Conservation (phyloP, 345 rosid species). For the Aethionema arabicum region DNA sequence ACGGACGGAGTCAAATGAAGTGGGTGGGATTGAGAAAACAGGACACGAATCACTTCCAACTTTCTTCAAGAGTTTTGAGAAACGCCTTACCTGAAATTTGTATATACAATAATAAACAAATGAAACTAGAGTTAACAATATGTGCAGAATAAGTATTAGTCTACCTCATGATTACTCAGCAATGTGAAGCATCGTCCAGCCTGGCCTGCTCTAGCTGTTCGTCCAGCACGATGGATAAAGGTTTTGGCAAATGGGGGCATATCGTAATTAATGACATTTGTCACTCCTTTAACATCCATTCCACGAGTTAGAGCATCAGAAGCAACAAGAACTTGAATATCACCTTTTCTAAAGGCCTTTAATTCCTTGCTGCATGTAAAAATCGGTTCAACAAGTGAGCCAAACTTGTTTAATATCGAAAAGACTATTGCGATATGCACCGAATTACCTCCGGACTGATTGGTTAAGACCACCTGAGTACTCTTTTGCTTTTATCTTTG, state of each 20-base stretch:
- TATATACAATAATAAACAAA: slow-evolving; percentile 11
- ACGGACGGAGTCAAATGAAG: slow-evolving; percentile 51
- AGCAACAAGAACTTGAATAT: slow-evolving; percentile 85
- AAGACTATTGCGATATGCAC: no score
- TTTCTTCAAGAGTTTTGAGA: slow-evolving; percentile 68
- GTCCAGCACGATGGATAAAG: slow-evolving; percentile 91
- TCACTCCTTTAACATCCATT: slow-evolving; percentile 93
- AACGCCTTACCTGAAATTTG: slow-evolving; percentile 67
- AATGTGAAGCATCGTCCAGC: slow-evolving; percentile 85
- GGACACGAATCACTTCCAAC: slow-evolving; percentile 66
- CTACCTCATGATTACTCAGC: slow-evolving; percentile 67
- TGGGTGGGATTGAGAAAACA: slow-evolving; percentile 46
- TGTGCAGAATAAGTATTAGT: neutral
- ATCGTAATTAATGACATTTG: slow-evolving; percentile 83
- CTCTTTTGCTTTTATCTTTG: slow-evolving; percentile 73
- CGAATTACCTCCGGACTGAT: slow-evolving; percentile 76
- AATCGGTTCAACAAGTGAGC: slow-evolving; percentile 11
- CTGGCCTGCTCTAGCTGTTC: slow-evolving; percentile 95
- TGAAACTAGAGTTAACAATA: slow-evolving; percentile 6
- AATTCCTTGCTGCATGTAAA: slow-evolving; percentile 67
- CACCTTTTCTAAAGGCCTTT: slow-evolving; percentile 75
- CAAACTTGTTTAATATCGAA: slow-evolving; percentile 3
- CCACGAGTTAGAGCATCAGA: slow-evolving; percentile 98
- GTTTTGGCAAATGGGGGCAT: slow-evolving; percentile 79
- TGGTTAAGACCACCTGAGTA: slow-evolving; percentile 86